phyloP scores from a whole-genome alignment of 768 basidiomycete species.

The Galerina sulciceps region DNA sequence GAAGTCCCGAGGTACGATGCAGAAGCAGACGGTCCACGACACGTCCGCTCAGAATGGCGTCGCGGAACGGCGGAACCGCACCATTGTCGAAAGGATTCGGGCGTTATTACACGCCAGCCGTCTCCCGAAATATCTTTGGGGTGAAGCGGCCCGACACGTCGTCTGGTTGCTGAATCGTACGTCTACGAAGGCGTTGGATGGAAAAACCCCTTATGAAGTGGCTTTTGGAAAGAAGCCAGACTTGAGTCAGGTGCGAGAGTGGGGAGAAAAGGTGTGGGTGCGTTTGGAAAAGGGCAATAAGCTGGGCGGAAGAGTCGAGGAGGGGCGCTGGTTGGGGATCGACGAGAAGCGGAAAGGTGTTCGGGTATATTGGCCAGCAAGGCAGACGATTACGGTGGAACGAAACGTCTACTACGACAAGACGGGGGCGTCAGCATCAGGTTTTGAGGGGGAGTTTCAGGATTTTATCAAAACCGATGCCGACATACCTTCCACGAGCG shows the following conservation, averaged over 20 bases:
- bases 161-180: constrained; percentile 39
- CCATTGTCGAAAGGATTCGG: constrained; percentile 33
- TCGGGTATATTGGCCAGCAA: constrained; percentile 36
- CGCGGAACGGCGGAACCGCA: constrained; percentile 43
- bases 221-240: constrained; percentile 33
- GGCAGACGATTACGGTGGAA: constrained; percentile 28
- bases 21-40: constrained; percentile 42
- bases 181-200: constrained; percentile 26
- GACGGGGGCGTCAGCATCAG: constrained; percentile 11
- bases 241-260: constrained; percentile 31
- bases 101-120: constrained; percentile 39
- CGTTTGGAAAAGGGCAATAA: constrained; percentile 26
- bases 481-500: neutral
- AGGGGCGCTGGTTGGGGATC: constrained; percentile 40
- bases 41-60: constrained; percentile 49
- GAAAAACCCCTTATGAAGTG: constrained; percentile 30
- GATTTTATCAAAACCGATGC: constrained; percentile 1
- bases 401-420: constrained; percentile 27
- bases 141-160: constrained; percentile 34
- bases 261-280: constrained; percentile 36
- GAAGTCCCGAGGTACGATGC: constrained; percentile 37
- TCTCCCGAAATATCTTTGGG: constrained; percentile 43
- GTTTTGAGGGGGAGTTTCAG: constrained; percentile 32
- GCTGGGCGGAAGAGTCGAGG: constrained; percentile 16
- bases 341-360: constrained; percentile 28